Percentiles rank a stretch among this genome's conserved stretches.
These are phyloP conservation scores for Odontarrhena argentea DNA, from an alignment of 345 rosid genomes.

Conservation along the genomic window DNA sequence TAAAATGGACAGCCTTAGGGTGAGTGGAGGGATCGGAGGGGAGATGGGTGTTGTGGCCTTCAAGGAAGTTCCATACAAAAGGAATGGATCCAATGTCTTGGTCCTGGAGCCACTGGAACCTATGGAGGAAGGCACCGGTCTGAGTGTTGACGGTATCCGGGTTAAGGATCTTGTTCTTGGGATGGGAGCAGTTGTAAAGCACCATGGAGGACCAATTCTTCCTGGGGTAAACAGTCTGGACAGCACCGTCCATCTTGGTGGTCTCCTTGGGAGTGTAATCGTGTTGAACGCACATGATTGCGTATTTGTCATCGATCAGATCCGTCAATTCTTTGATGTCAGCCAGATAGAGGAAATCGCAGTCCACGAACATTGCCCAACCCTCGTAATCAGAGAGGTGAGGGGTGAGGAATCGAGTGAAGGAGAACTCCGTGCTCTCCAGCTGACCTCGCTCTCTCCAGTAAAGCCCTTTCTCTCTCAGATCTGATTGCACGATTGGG, in stretches of 20 bases:
- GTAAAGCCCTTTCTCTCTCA: constrained; percentile 66
- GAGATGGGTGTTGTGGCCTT: constrained; percentile 64
- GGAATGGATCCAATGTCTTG: constrained; percentile 86
- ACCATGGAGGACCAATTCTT: constrained; percentile 99
- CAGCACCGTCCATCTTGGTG: constrained; percentile 96
- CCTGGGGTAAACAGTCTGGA: constrained; percentile 91
- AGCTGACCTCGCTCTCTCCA: constrained; percentile 78
- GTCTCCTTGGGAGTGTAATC: constrained; percentile 90
- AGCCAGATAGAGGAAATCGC: constrained; percentile 84
- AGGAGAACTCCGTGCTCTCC: constrained; percentile 99
- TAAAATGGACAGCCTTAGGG: constrained; percentile 88
- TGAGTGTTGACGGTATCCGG: constrained; percentile 75
- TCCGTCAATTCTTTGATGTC: constrained; percentile 82
- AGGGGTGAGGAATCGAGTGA: constrained; percentile 87
- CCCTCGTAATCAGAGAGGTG: constrained; percentile 73
- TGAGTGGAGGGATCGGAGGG: constrained; percentile 48
- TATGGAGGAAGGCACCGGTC: constrained; percentile 85
- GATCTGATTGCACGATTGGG: constrained; percentile 84
- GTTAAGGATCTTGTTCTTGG: constrained; percentile 70
- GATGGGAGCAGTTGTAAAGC: constrained; percentile 88
- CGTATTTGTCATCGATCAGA: constrained; percentile 81
- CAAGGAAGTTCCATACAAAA: constrained; percentile 91
- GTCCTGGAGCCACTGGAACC: constrained; percentile 97
- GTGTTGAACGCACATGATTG: constrained; percentile 94
- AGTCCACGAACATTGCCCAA: constrained; percentile 98